Percentiles rank a stretch among this genome's conserved stretches.
phyloP scores from a whole-genome alignment of 2,329 filamentous ascomycete genomes.

The Colletotrichum incanum region DNA sequence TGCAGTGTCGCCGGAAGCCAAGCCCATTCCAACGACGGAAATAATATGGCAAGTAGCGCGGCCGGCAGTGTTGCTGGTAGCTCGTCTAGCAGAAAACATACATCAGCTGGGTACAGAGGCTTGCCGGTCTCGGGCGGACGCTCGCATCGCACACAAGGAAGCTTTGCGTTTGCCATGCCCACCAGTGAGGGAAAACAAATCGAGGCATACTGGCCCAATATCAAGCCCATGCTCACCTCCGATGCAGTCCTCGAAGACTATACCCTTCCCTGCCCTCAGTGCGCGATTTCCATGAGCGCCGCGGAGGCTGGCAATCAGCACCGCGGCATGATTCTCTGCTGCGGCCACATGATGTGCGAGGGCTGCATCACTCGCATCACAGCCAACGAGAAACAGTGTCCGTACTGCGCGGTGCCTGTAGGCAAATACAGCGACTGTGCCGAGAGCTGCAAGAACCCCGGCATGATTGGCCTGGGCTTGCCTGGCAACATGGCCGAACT shows the following conservation, averaged over 20 bases:
- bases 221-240: constrained; percentile 6
- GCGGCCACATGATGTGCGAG: constrained; percentile 41
- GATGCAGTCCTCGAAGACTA: constrained; percentile 11
- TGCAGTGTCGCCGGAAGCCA: neutral
- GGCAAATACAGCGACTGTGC: constrained; percentile 31
- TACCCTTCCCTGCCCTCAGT: constrained; percentile 35
- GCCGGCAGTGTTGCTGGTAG: neutral
- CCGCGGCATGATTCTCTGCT: constrained; percentile 29
- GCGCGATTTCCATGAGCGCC: constrained; percentile 30
- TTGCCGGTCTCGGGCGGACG: neutral
- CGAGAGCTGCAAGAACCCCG: constrained; percentile 10
- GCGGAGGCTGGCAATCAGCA: constrained; percentile 27
- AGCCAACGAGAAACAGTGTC: constrained; percentile 30
- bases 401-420: constrained; percentile 30
- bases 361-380: constrained; percentile 29
- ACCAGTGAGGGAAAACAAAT: neutral
- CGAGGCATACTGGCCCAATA: constrained; percentile 35
- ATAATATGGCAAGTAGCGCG: neutral
- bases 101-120: neutral
- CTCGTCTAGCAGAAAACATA: neutral
- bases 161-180: neutral
- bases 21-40: neutral
- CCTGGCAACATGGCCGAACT: constrained; percentile 29
- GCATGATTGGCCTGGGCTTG: constrained; percentile 20
- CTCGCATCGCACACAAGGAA: neutral